Percentiles rank a stretch among this genome's conserved stretches.
These are phyloP conservation scores for Rhodotorula toruloides DNA, from an alignment of 768 basidiomycete species.

Conservation along the genomic window DNA sequence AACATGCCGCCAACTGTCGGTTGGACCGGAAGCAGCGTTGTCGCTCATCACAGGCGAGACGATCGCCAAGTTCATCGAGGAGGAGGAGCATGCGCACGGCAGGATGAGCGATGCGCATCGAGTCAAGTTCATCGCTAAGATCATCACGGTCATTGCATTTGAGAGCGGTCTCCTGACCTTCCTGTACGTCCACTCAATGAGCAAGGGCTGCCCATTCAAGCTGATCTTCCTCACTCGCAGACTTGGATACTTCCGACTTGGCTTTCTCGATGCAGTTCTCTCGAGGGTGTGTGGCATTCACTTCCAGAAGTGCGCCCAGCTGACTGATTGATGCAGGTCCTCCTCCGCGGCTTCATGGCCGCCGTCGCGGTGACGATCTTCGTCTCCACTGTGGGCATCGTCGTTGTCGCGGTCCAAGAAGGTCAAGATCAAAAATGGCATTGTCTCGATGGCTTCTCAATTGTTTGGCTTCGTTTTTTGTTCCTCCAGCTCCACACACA, in stretches of 20 bases:
- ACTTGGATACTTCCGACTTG: constrained; percentile 42
- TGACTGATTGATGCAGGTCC: constrained; percentile 14
- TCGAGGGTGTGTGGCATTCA: constrained; percentile 6
- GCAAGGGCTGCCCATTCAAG: no score
- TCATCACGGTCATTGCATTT: constrained; percentile 25
- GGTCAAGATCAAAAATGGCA: no score
- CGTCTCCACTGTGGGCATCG: no score
- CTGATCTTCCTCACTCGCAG: constrained; percentile 12
- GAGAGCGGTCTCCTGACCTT: constrained; percentile 32
- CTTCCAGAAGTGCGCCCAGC: no score
- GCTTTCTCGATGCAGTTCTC: constrained; percentile 43
- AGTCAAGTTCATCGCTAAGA: not conserved
- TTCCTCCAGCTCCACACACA: no score
- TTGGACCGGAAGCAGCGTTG: constrained; percentile 43
- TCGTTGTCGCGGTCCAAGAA: no score
- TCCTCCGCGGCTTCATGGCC: constrained; percentile 44
- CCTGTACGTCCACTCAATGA: constrained; percentile 22
- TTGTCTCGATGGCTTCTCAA: no score
- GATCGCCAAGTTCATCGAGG: constrained; percentile 24
- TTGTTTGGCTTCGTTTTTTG: no score
- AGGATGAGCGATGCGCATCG: constrained; percentile 1
- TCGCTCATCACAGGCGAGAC: constrained; percentile 37
- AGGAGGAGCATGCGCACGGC: constrained; percentile 34
- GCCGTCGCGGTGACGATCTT: constrained; percentile 42
- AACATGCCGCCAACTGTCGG: constrained; percentile 39